Evolutionary conservation across 306 rosid species (phyloP).

Genomic region (Myrica gale): DNA sequence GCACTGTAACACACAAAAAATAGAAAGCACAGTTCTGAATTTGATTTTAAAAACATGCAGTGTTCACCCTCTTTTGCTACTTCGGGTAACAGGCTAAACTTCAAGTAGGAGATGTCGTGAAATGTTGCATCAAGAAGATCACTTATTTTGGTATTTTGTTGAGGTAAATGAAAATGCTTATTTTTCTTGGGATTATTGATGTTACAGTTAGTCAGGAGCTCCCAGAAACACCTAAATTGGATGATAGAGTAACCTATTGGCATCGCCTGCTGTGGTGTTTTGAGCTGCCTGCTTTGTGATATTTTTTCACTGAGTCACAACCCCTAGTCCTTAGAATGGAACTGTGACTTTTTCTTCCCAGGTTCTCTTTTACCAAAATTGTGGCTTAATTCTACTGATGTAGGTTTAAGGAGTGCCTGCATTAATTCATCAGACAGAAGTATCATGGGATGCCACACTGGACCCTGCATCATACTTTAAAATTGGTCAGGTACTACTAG

Average conservation of each 20-base stretch:
- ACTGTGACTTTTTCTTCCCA: constrained; percentile 11
- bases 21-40: too few species aligned
- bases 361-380: constrained; percentile 18
- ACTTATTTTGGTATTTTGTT: constrained; percentile 87
- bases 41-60: background rate
- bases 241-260: constrained; percentile 14
- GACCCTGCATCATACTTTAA: constrained; percentile 69
- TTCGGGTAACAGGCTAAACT: constrained; percentile 67
- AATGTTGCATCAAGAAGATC: constrained; percentile 74
- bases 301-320: background rate
- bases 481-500: constrained; percentile 80
- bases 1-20: too few species aligned
- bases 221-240: constrained; percentile 14
- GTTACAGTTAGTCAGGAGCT: constrained; percentile 14
- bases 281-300: constrained; percentile 1
- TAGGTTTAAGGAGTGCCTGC: constrained; percentile 89
- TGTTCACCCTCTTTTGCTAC: constrained; percentile 24
- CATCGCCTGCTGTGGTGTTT: constrained; percentile 6
- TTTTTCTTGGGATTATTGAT: constrained; percentile 16
- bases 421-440: constrained; percentile 84
- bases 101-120: constrained; percentile 87
- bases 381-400: constrained; percentile 25
- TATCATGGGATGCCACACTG: constrained; percentile 90
- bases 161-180: constrained; percentile 55
- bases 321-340: constrained; percentile 15